These are phyloP conservation scores for Blastocystis sp. DNA, from an alignment of 352 stramenopile species.

Conservation along the genomic window DNA sequence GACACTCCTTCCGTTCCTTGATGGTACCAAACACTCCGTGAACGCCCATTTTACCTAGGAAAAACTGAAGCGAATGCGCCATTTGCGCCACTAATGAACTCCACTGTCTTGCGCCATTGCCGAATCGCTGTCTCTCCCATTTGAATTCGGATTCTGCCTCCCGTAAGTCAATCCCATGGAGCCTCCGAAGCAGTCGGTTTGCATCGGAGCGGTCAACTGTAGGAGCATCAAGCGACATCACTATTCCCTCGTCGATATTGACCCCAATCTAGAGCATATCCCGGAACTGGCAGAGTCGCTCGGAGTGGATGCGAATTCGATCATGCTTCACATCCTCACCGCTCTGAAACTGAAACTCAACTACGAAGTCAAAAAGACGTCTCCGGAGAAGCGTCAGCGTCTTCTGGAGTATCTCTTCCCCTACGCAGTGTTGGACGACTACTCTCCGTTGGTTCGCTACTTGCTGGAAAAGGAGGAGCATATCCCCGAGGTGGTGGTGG, in stretches of 20 bases:
- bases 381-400: neutral
- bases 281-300: neutral
- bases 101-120: too few species aligned
- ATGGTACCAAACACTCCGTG: too few species aligned
- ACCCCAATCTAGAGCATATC: constrained; percentile 2
- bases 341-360: constrained; percentile 44
- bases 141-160: neutral
- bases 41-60: too few species aligned
- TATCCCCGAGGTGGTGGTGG: constrained; percentile 11
- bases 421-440: constrained; percentile 39
- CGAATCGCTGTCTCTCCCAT: too few species aligned
- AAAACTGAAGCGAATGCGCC: too few species aligned
- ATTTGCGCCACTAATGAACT: too few species aligned
- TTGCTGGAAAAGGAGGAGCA: constrained; percentile 40
- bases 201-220: neutral
- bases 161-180: neutral
- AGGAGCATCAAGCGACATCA: neutral
- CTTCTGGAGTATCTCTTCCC: constrained; percentile 52
- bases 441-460: constrained; percentile 24
- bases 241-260: constrained; percentile 41
- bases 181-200: neutral
- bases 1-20: too few species aligned
- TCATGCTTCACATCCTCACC: constrained; percentile 19
- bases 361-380: constrained; percentile 29
- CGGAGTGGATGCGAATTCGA: neutral